phyloP scores from a whole-genome alignment of 805 yeast species.

The Wickerhamiella bombiphila region DNA sequence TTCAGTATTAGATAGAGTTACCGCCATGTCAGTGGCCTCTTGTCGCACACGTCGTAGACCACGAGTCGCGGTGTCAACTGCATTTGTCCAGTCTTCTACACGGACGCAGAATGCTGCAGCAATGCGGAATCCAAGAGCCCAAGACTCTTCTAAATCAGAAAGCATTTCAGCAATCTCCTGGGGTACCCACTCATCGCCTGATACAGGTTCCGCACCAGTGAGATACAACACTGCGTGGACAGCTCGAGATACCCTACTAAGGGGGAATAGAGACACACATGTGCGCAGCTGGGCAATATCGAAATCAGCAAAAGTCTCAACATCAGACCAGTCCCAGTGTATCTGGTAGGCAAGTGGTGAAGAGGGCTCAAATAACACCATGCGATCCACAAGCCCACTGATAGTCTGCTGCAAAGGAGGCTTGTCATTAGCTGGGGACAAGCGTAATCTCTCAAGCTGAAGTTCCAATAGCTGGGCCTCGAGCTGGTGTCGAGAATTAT shows the following conservation, averaged over 20 bases:
- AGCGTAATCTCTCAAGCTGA: slow-evolving; percentile 37
- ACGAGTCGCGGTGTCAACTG: slow-evolving; percentile 41
- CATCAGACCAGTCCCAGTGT: slow-evolving; percentile 41
- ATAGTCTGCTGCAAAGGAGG: slow-evolving; percentile 29
- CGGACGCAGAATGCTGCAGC: slow-evolving; percentile 45
- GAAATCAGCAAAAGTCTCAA: slow-evolving; percentile 32
- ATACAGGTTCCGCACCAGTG: slow-evolving; percentile 2
- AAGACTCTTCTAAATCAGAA: slow-evolving; percentile 18
- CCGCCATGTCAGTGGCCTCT: slow-evolving; percentile 32
- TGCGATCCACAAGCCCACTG: slow-evolving; percentile 46
- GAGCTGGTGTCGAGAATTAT: slow-evolving; percentile 36
- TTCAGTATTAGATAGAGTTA: slow-evolving; percentile 36
- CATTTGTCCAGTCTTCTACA: slow-evolving; percentile 47
- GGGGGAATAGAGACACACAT: slow-evolving; percentile 10
- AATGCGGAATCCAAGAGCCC: slow-evolving; percentile 53
- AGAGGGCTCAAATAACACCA: slow-evolving; percentile 52
- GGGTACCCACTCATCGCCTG: slow-evolving; percentile 19
- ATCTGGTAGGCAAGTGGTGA: slow-evolving; percentile 35
- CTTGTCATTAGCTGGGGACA: slow-evolving; percentile 35
- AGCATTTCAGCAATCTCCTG: slow-evolving; percentile 38
- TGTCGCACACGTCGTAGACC: slow-evolving; percentile 38
- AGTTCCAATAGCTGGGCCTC: slow-evolving; percentile 51
- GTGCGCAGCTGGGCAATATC: slow-evolving; percentile 20
- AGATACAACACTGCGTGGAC: slow-evolving; percentile 5
- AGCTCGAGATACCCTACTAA: slow-evolving; percentile 4